A percentile compares a stretch with the other conserved stretches of the same genome.
Evolutionary conservation across 768 basidiomycete species (phyloP).

Genomic region (Gymnopilus dilepis): DNA sequence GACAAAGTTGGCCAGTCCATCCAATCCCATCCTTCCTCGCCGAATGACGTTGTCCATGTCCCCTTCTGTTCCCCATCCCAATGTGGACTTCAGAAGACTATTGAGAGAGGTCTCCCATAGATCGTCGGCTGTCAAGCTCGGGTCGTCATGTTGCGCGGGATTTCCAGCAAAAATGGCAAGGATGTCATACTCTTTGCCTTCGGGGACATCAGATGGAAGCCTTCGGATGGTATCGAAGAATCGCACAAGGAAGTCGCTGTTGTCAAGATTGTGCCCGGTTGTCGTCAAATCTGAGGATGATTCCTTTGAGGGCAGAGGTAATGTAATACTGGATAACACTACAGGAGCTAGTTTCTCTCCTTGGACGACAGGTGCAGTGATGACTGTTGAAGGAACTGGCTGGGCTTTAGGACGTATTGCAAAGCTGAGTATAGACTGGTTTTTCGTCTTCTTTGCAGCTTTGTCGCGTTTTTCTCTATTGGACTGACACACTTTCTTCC

Average conservation of each 20-base stretch:
- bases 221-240: neutral
- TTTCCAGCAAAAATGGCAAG: constrained; percentile 15
- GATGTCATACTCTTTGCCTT: constrained; percentile 13
- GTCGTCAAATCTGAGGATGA: too few relatives aligned
- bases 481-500: constrained; percentile 7
- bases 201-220: constrained; percentile 15
- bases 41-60: constrained; percentile 21
- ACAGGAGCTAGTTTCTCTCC: neutral
- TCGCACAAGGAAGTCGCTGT: constrained; percentile 3
- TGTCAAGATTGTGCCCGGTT: too few relatives aligned
- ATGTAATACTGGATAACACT: too few relatives aligned
- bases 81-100: constrained; percentile 16
- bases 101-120: constrained; percentile 32
- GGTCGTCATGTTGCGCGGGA: constrained; percentile 15
- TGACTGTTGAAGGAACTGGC: constrained; percentile 19
- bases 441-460: constrained; percentile 8
- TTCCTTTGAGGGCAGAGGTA: neutral
- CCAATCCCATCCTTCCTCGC: constrained; percentile 25
- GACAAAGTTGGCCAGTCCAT: constrained; percentile 25
- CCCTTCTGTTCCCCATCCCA: constrained; percentile 28
- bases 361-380: neutral
- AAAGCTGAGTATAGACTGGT: constrained; percentile 14
- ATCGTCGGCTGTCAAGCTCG: constrained; percentile 17
- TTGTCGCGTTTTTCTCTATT: constrained; percentile 14
- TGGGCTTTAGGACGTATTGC: constrained; percentile 11